Base-by-base conservation (phyloP, 192 early-diverging fungal species). In the Rhizoclosmatium globosum region DNA sequence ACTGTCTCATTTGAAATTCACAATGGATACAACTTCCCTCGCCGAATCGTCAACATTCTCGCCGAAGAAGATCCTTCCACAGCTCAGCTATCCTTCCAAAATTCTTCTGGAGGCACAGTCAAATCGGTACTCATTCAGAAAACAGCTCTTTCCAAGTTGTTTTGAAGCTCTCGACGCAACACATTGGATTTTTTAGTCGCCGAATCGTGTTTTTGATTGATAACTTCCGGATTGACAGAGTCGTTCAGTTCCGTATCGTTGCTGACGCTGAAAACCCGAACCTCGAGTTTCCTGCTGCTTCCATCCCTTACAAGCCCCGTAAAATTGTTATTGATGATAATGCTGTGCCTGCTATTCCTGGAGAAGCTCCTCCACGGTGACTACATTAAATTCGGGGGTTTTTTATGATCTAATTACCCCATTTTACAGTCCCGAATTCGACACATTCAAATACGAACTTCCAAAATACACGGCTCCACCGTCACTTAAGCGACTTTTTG, bases 331-430 rank as follows among this genome's bases (percentile, higher is more conserved):
- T 74, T 4, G 72, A 74, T 7, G 59, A 44, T 15, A 9, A 7
- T 9, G n/a, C 11, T 7, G 41, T 46, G 19, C 13, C 4, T 13
- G 69, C 69, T 31, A 21, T 74, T 21, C n/a, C 9, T 3, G 72
- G 72, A 17, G 72, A 74, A 31, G 19, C 38, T 17, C 72, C 72
- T 43, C 72, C 72, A 11, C 6, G 72, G 72, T 74, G 43, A 62
- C 62, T 64, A n/a, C n/a, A n/a, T n/a, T n/a, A n/a, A 43, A 59
- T 74, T 74, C 15, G 4, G 15, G 4, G 19, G 6, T 0, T 71
- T 46, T 68, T 50, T 42, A n/a, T 53, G 7, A 41, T 19, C 44
- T 17, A 38, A 17, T 74, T 13, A 44, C n/a, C 17, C 61, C 19
- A n/a, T 42, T 44, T 61, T 62, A 4, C 56, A 74, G 72, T 0